Conservation (phyloP, 169 alveolate species). For the Plasmodium blacklocki region DNA sequence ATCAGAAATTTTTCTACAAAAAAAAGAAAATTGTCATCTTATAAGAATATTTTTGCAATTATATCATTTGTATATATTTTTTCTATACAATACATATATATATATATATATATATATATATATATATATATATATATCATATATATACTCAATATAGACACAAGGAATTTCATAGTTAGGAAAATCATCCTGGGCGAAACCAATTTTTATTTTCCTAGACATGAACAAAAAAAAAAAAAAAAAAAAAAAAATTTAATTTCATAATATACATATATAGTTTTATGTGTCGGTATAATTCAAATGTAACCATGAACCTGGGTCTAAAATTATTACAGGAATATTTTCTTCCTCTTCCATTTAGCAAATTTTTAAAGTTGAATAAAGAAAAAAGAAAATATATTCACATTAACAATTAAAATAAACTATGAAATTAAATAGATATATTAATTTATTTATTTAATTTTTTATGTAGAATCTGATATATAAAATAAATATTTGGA, state of each 20-base stretch:
- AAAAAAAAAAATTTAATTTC: no score
- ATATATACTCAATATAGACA: conserved; percentile 59
- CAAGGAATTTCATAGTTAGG: conserved; percentile 63
- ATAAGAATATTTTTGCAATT: no score
- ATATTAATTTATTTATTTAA: no score
- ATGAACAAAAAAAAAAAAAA: neutral
- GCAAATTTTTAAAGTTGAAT: neutral
- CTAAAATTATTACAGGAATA: conserved; percentile 55
- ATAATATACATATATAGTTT: conserved; percentile 2
- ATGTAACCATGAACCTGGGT: conserved; percentile 75
- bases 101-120: neutral
- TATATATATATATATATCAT: neutral
- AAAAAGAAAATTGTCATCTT: neutral
- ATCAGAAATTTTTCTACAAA: conserved; percentile 12
- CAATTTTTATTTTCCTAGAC: conserved; percentile 71
- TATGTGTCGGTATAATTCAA: conserved; percentile 1
- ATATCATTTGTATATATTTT: no score
- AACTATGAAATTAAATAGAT: no score
- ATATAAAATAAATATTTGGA: no score
- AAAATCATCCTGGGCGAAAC: conserved; percentile 47
- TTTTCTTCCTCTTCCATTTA: conserved; percentile 52
- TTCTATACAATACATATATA: neutral
- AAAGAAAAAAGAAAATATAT: neutral
- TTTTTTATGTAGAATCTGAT: no score
- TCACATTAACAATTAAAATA: no score